Base-by-base conservation (phyloP, 129 eudicot genomes). In the Escallonia rubra region DNA sequence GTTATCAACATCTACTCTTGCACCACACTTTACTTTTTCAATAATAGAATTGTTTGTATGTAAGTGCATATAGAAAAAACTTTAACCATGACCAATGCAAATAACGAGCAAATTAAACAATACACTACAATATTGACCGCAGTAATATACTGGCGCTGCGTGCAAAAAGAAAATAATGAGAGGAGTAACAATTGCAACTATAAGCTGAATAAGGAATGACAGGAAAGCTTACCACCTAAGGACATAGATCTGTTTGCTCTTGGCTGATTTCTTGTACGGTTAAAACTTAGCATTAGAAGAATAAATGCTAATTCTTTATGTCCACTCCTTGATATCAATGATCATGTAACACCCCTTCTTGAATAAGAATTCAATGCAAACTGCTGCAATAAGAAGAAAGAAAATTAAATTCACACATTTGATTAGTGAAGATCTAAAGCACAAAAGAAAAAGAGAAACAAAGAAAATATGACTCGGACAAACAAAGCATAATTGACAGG, bases 231-330 rank as follows among this genome's bases (percentile, higher is more conserved):
- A 86, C 96, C 96, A 76, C 82, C 93, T 80, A 86, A 65, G 66
- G 93, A 79, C 89, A 75, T 57, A 4, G 90, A 80, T 72, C 96
- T 77, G 53, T 70, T 84, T 41, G 85, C 44, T 82, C 96, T 76
- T 11, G 78, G 53, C 73, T 81, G 95, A 62, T 67, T 65, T 76
- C 95, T 80, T 60, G 89, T 64, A 71, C 85, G 86, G 67, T 66
- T 69, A 39, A 79, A 71, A 67, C 75, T 86, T 63, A 78, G 78
- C 96, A 89, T 89, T 64, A 74, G 81, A 12, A 62, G 66, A 74
- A 63, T 64, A 41, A 58, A 61, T 57, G 44, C 52, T 41, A 58
- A 8, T 40, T 55, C 6, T 41, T 55, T 45, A 61, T 53, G 14
- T 42, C 64, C 38, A 72, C 50, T 58, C 71, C 67, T 70, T 57